Evolutionary conservation across 352 stramenopile genomes (phyloP), one percentile per base, ranked within the genome.

Genomic region (Phytophthora cajani): DNA sequence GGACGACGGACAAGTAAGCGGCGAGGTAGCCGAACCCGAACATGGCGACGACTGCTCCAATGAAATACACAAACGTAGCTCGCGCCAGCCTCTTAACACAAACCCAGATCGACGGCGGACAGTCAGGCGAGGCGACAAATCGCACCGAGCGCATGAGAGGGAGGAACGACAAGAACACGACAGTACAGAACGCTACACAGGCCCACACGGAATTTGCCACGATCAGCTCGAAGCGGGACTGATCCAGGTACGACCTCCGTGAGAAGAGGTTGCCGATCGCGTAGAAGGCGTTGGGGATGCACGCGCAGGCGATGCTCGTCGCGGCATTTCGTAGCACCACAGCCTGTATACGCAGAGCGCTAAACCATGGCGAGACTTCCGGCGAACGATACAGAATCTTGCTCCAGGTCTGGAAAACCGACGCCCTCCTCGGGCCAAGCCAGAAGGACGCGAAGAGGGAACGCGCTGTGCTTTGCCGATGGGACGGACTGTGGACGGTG

Each of bases 171-270:
- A 57, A 10, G 9, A 62, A 58, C 4, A 72, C 46, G 10, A 70
- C 49, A 2, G 38, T 55, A 54, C 50, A 53, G 25, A 67, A 67
- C 4, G 40, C 40, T 1, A 65, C 25, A 0, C 8, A 36, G 8
- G 67, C 44, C 60, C 61, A 74, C 0, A 54, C 54, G 0, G 62
- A 61, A 16, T 74, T 74, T 17, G 38, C 46, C 11, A 66, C 30
- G 5, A 70, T 44, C 38, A 74, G 11, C 52, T 64, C 62, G 5
- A 40, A 19, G n/a, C 46, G 36, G 7, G 42, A 52, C n/a, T 70
- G 67, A 53, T 47, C 3, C 6, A 30, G 27, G 4, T 17, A 58
- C 30, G n/a, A 17, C 38, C 55, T 69, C 0, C 36, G n/a, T 30
- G 53, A 46, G 23, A 74, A 63, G 57, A 64, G 19, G 30, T 58